Evolutionary conservation across 805 yeast genomes (phyloP).

Genomic region (Dipodascopsis uninucleata): DNA sequence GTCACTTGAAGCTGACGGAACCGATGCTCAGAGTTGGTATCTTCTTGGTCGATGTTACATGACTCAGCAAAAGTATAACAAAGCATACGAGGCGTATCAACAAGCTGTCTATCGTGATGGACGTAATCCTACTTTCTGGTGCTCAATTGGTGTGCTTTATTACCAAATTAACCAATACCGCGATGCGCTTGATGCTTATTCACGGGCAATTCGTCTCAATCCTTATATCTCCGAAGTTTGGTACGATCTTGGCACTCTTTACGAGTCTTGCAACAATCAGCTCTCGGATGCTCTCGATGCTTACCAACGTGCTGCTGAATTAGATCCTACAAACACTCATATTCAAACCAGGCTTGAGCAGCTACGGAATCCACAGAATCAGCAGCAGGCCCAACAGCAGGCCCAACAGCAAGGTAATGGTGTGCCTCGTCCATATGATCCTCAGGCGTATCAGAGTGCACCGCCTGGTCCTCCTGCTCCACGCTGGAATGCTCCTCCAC

Average conservation of each 20-base stretch:
- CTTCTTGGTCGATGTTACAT: conserved; percentile 94
- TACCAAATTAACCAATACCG: conserved; percentile 94
- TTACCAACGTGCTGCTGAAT: conserved; percentile 89
- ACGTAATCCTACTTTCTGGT: conserved; percentile 97
- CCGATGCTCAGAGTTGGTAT: conserved; percentile 97
- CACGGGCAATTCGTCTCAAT: conserved; percentile 90
- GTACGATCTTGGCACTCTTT: conserved; percentile 96
- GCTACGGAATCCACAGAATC: conserved; percentile 41
- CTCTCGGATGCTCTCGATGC: conserved; percentile 94
- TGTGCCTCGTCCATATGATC: conserved; percentile 56
- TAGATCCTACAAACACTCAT: conserved; percentile 92
- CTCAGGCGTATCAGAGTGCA: conserved; percentile 52
- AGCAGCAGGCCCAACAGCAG: conserved; percentile 59
- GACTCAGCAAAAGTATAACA: conserved; percentile 91
- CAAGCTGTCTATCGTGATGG: conserved; percentile 97
- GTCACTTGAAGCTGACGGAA: conserved; percentile 81
- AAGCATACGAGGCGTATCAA: conserved; percentile 97
- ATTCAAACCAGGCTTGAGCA: conserved; percentile 90
- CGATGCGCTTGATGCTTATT: conserved; percentile 96
- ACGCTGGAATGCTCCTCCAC: conserved; percentile 25
- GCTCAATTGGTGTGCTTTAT: conserved; percentile 89
- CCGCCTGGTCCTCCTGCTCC: conserved; percentile 53
- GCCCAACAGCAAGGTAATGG: conserved; percentile 57
- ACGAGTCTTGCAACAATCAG: conserved; percentile 96
- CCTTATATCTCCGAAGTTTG: conserved; percentile 97